Conservation (phyloP, 1,139 yeast genomes). For the Citeromyces hawaiiensis region DNA sequence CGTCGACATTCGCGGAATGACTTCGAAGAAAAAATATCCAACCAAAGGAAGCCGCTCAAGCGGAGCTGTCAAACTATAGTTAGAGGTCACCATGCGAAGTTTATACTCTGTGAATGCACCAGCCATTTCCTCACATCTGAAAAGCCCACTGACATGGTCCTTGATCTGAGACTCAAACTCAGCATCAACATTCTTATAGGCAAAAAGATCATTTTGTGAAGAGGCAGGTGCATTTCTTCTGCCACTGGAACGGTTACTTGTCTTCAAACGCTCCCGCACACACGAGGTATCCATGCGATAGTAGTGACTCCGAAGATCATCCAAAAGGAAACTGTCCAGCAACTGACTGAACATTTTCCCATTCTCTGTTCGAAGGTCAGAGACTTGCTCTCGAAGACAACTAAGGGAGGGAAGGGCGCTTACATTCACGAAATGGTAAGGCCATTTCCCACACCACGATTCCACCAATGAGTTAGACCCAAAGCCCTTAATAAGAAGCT, state of each 20-base stretch:
- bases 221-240: slow-evolving; percentile 2
- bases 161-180: slow-evolving; percentile 26
- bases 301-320: slow-evolving; percentile 49
- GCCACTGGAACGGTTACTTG: slow-evolving; percentile 6
- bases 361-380: slow-evolving; percentile 39
- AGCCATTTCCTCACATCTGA: slow-evolving; percentile 49
- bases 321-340: slow-evolving; percentile 39
- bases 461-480: slow-evolving; percentile 17
- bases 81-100: slow-evolving; percentile 44
- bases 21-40: too few relatives aligned
- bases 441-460: slow-evolving; percentile 28
- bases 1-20: too few relatives aligned
- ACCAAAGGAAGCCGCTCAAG: too few relatives aligned
- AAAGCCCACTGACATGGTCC: slow-evolving; percentile 37
- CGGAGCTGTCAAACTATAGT: too few relatives aligned
- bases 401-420: slow-evolving; percentile 44
- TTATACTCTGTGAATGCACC: slow-evolving; percentile 57
- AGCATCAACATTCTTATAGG: slow-evolving; percentile 14
- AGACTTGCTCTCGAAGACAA: slow-evolving; percentile 35
- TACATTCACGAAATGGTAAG: slow-evolving; percentile 36
- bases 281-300: slow-evolving; percentile 31
- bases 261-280: slow-evolving; percentile 36
- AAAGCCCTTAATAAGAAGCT: slow-evolving; percentile 42
- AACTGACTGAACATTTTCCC: slow-evolving; percentile 54
- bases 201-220: slow-evolving; percentile 4